Conservation (phyloP, 257 asterid genomes). For the Salvia rosmarinus region DNA sequence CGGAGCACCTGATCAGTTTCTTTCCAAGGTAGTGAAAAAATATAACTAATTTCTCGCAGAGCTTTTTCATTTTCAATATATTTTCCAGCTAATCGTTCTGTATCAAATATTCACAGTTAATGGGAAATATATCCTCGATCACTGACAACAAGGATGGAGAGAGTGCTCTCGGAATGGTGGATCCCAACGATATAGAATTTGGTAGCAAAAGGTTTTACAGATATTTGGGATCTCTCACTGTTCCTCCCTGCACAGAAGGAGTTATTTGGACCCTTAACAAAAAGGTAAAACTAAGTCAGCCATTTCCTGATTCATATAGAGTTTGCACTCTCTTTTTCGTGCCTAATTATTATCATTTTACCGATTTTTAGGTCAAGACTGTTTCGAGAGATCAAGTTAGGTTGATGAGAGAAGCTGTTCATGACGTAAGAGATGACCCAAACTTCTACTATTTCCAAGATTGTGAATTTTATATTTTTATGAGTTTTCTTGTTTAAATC, state of each 20-base stretch:
- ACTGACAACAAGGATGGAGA: constrained; percentile 30
- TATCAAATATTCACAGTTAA: constrained; percentile 40
- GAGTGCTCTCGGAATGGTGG: constrained; percentile 37
- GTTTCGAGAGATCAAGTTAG: constrained; percentile 60
- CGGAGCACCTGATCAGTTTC: constrained; percentile 65
- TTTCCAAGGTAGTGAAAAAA: constrained; percentile 47
- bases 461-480: background rate
- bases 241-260: constrained; percentile 78
- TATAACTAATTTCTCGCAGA: background rate
- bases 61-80: background rate
- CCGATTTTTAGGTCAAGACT: constrained; percentile 52
- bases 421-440: constrained; percentile 57
- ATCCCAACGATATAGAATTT: constrained; percentile 47
- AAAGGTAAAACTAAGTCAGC: constrained; percentile 41
- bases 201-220: constrained; percentile 44
- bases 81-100: too few species aligned
- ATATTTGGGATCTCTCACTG: constrained; percentile 71
- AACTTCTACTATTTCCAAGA: background rate
- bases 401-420: constrained; percentile 65
- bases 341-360: background rate
- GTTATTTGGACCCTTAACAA: constrained; percentile 67
- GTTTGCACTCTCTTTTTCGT: background rate
- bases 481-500: background rate
- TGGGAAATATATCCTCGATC: constrained; percentile 42
- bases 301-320: background rate